Base-by-base conservation (phyloP, 768 basidiomycete genomes). In the Dioszegia crocea region DNA sequence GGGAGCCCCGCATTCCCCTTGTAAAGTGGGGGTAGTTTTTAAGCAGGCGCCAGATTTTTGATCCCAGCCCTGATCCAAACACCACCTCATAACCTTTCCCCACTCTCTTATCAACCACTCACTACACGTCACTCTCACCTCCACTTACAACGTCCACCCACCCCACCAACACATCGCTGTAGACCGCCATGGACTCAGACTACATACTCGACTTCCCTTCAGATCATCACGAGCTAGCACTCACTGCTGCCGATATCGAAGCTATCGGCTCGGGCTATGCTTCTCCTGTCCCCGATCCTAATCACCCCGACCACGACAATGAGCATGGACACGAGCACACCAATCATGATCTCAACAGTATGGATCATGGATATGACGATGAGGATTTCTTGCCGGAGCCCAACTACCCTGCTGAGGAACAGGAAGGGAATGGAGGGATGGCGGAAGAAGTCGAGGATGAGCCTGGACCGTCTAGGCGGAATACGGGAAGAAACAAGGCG, bases 301-400 rank as follows among this genome's bases (percentile, higher is more conserved):
- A 9, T 46, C 38, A 26, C 30, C 23, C 19, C 21, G 11, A 19
- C 38, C 21, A 40, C 12, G 24, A 26, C 26, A 29, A 39, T 40
- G 10, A 36, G 10, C 12, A 46, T 8, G 21, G 8, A 46, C 45
- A 30, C 17, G 11, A 36, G 3, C 31, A 26, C 14, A 36, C 14
- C n/a, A 33, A 31, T 27, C 26, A 11, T 16, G 24, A 40, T 24
- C 40, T 45, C 31, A 16, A 29, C 39, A 4, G 9, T 6, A 16
- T 40, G 26, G 60, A 56, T 26, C n/a, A 40, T 30, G 46, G 23
- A 17, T 55, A 31, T 29, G 39, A 56, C 17, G 54, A 56, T 21
- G 54, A 23, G 6, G 54, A 56, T 17, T 46, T 56, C 29, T 24
- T 56, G 44, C 54, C 54, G 3, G 44, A 19, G 5, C 54, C 29